Conservation (phyloP, 2,329 filamentous ascomycete species). For the Chalara sp. region DNA sequence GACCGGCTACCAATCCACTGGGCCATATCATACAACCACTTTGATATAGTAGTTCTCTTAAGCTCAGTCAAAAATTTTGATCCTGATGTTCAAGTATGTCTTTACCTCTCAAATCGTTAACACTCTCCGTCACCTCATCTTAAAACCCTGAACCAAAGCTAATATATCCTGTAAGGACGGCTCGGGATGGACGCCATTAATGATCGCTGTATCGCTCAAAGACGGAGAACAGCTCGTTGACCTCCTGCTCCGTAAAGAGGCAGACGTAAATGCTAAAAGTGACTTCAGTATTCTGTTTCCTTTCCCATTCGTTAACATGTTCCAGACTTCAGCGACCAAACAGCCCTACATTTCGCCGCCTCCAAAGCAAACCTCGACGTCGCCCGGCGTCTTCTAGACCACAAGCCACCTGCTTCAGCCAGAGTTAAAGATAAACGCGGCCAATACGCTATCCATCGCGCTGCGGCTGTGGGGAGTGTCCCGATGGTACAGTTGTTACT, state of each 20-base stretch:
- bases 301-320: constrained; percentile 1
- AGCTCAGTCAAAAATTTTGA: constrained; percentile 70
- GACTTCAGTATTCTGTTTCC: constrained; percentile 13
- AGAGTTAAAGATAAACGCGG: constrained; percentile 77
- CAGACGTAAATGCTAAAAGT: constrained; percentile 71
- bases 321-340: constrained; percentile 60
- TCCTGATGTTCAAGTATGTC: constrained; percentile 64
- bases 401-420: constrained; percentile 64
- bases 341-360: constrained; percentile 82
- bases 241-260: constrained; percentile 60
- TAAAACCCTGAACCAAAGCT: background rate
- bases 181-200: constrained; percentile 75
- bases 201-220: constrained; percentile 72
- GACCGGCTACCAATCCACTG: constrained; percentile 89
- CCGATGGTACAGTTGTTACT: constrained; percentile 79
- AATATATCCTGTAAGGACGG: constrained; percentile 48
- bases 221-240: constrained; percentile 64
- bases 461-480: constrained; percentile 82
- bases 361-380: constrained; percentile 85
- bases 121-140: no score
- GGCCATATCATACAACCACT: constrained; percentile 78
- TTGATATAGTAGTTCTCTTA: constrained; percentile 67
- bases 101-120: background rate
- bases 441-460: constrained; percentile 87
- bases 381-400: constrained; percentile 67